phyloP scores from a whole-genome alignment of 352 stramenopile species.

The Phytophthora litchii region DNA sequence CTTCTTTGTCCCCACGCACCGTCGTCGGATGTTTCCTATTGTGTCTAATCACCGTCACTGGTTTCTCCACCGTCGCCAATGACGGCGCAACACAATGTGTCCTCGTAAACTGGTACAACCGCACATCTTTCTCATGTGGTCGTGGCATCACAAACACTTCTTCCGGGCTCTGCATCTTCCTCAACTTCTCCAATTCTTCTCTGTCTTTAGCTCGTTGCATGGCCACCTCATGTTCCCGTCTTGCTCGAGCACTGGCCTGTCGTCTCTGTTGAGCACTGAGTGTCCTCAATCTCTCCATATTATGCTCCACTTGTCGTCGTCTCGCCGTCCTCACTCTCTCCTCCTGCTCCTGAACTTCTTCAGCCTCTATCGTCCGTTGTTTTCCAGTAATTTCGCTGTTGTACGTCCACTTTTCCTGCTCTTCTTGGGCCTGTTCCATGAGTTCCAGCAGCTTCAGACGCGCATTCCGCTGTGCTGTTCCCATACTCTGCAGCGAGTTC shows the following conservation, averaged over 20 bases:
- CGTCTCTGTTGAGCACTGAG: constrained; percentile 47
- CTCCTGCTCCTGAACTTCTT: constrained; percentile 32
- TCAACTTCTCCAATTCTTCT: constrained; percentile 36
- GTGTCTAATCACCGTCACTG: constrained; percentile 64
- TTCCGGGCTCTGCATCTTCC: constrained; percentile 30
- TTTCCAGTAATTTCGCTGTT: constrained; percentile 42
- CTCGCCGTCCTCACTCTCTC: constrained; percentile 29
- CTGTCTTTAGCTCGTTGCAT: constrained; percentile 29
- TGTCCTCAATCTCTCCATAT: constrained; percentile 49
- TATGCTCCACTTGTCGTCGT: constrained; percentile 47
- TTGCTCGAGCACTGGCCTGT: constrained; percentile 46
- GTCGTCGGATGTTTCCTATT: constrained; percentile 46
- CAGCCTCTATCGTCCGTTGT: constrained; percentile 41
- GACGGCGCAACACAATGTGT: constrained; percentile 43
- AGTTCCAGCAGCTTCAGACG: constrained; percentile 61
- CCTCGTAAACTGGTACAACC: constrained; percentile 60
- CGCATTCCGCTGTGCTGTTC: constrained; percentile 64
- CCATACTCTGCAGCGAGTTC: constrained; percentile 64
- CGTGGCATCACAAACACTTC: constrained; percentile 53
- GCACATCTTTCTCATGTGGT: constrained; percentile 45
- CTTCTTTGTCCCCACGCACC: constrained; percentile 45
- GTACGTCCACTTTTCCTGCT: constrained; percentile 63
- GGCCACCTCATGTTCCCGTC: constrained; percentile 42
- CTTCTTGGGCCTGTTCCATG: constrained; percentile 50
- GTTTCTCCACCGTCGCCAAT: background rate